Evolutionary conservation across 2,329 filamentous ascomycete species (phyloP), one percentile per base, ranked within the genome.

Genomic region (Aspergillus fructus): DNA sequence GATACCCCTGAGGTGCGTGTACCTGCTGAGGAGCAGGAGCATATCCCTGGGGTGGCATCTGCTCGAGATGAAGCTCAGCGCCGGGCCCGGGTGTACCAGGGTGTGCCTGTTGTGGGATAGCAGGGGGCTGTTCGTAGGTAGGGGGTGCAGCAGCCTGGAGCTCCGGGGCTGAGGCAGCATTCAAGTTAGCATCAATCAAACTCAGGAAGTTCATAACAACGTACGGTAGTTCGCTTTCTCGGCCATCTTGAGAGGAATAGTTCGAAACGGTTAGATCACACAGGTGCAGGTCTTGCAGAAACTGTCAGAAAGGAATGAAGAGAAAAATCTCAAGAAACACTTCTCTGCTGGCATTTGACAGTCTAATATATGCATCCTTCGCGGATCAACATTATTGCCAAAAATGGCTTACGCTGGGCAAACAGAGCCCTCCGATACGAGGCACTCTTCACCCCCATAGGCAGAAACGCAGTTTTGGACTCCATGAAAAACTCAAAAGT

Each of bases 171-270:
- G 30, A 30, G 21, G 9, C 13, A 37, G 34, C 12, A 4, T 13
- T 12, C n/a, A 33, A 17, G 43, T 19, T 17, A 30, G 21, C 21
- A 17, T 46, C 8, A 8, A 13, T 27, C 5, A 12, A 3, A 4
- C 13, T 37, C 13, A 27, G 5, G 7, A 7, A 15, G 12, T 4
- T 12, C 12, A 27, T n/a, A 27, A 17, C 8, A 23, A 21, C 40
- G 21, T 41, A 53, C 51, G 30, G 42, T 53, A 53, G 43, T 13
- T 53, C 23, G 42, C 51, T 33, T 53, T 47, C n/a, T 48, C 51
- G 8, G 42, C 37, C 51, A 53, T 53, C 3, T 23, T 40, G 43
- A 33, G 13, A 19, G 34, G 34, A 37, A 37, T n/a, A 37, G 34
- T 37, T 37, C 27, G 27, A 30, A 30, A 4, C 27, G 3, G 3